phyloP scores from a whole-genome alignment of 306 rosid genomes.

The Sophora flavescens region DNA sequence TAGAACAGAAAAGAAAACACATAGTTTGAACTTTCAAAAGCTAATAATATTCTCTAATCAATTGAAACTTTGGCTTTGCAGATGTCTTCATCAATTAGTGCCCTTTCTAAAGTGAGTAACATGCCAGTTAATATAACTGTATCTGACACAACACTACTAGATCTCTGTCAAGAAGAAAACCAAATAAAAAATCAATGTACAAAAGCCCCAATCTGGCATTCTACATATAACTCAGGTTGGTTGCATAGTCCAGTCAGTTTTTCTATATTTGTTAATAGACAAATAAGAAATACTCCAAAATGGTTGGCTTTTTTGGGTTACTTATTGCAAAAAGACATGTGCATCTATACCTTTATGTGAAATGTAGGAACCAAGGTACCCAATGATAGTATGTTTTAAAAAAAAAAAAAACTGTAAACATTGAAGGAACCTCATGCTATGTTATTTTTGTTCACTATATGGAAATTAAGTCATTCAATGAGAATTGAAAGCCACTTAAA shows the following conservation, averaged over 20 bases:
- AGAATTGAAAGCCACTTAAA: constrained; percentile 64
- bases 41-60: constrained; percentile 52
- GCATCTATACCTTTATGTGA: constrained; percentile 68
- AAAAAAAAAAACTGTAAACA: constrained; percentile 53
- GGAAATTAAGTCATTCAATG: constrained; percentile 55
- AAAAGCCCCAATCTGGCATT: constrained; percentile 43
- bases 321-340: constrained; percentile 53
- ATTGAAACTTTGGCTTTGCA: constrained; percentile 39
- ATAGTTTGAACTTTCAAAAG: constrained; percentile 47
- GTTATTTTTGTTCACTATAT: constrained; percentile 52
- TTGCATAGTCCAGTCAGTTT: constrained; percentile 53
- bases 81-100: constrained; percentile 48
- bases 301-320: constrained; percentile 45
- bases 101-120: constrained; percentile 44
- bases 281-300: constrained; percentile 43
- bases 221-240: constrained; percentile 46
- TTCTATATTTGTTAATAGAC: constrained; percentile 47
- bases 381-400: constrained; percentile 46
- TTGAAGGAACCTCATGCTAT: constrained; percentile 59
- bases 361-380: constrained; percentile 52
- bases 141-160: constrained; percentile 34
- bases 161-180: constrained; percentile 42
- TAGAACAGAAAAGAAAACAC: constrained; percentile 40
- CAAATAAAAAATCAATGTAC: constrained; percentile 38
- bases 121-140: constrained; percentile 38